Percentiles rank a stretch among this genome's conserved stretches.
Evolutionary conservation across 352 stramenopile species (phyloP).

Genomic region (Thalassiosira pacifica): DNA sequence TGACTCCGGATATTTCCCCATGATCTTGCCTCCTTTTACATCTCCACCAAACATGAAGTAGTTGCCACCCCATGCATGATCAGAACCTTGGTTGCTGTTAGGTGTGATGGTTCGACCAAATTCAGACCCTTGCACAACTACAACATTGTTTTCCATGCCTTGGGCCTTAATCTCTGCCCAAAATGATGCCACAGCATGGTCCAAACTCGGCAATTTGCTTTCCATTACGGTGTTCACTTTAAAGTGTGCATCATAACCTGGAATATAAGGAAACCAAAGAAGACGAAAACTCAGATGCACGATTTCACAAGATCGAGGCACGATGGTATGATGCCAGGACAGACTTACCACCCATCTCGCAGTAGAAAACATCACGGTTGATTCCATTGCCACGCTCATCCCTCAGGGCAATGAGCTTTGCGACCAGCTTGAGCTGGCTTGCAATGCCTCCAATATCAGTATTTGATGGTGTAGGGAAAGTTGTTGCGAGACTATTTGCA

Average conservation of each 20-base stretch:
- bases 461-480: slow-evolving; percentile 28
- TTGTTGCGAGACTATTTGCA: slow-evolving; percentile 37
- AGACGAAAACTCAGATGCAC: background rate
- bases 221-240: slow-evolving; percentile 58
- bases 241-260: slow-evolving; percentile 84
- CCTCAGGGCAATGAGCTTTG: slow-evolving; percentile 74
- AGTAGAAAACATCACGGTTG: slow-evolving; percentile 79
- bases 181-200: slow-evolving; percentile 71
- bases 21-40: slow-evolving; percentile 72
- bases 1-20: slow-evolving; percentile 76
- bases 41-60: slow-evolving; percentile 77
- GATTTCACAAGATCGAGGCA: background rate
- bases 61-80: slow-evolving; percentile 74
- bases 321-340: background rate
- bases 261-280: background rate
- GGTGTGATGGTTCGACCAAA: slow-evolving; percentile 82
- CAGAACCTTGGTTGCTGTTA: slow-evolving; percentile 73
- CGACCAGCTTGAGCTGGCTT: slow-evolving; percentile 71
- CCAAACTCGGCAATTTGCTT: slow-evolving; percentile 69
- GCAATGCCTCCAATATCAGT: slow-evolving; percentile 55
- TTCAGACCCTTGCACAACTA: slow-evolving; percentile 71
- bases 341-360: slow-evolving; percentile 62
- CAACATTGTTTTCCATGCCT: no score
- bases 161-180: no score
- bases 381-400: slow-evolving; percentile 68